These are phyloP conservation scores for Aspergillus sp. DNA, from an alignment of 2,329 filamentous ascomycete species.

Conservation along the genomic window DNA sequence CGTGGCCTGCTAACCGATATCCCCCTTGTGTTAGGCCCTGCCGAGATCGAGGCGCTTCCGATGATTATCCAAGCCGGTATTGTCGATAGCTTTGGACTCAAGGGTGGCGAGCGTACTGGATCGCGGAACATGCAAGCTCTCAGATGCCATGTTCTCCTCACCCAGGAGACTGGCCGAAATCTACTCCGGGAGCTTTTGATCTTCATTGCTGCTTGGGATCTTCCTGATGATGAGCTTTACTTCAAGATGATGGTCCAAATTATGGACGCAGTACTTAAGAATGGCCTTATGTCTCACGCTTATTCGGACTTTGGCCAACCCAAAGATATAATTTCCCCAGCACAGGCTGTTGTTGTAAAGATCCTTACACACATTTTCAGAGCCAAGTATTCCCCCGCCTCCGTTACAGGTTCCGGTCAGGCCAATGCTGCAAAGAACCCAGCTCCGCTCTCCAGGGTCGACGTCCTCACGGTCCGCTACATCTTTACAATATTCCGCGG, in stretches of 20 bases:
- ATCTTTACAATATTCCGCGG: slow-evolving; percentile 90
- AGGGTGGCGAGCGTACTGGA: slow-evolving; percentile 61
- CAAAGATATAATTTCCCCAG: slow-evolving; percentile 94
- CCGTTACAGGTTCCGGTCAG: slow-evolving; percentile 48
- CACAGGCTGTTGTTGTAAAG: slow-evolving; percentile 88
- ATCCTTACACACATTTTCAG: slow-evolving; percentile 88
- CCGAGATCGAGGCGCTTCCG: slow-evolving; percentile 91
- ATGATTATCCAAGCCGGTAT: slow-evolving; percentile 98
- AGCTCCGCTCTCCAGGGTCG: slow-evolving; percentile 55
- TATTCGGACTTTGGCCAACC: slow-evolving; percentile 89
- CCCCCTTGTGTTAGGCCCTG: slow-evolving; percentile 88
- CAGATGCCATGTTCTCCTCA: slow-evolving; percentile 83
- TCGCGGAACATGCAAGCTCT: slow-evolving; percentile 82
- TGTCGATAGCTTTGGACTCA: slow-evolving; percentile 72
- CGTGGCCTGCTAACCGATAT: slow-evolving; percentile 89
- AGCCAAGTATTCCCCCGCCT: slow-evolving; percentile 53
- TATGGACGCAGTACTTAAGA: slow-evolving; percentile 87
- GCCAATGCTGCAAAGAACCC: slow-evolving; percentile 59
- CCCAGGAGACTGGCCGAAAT: slow-evolving; percentile 86
- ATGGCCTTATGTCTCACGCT: slow-evolving; percentile 84
- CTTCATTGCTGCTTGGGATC: slow-evolving; percentile 96
- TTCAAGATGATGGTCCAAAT: slow-evolving; percentile 97
- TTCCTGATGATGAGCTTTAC: slow-evolving; percentile 88
- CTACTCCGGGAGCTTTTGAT: slow-evolving; percentile 87
- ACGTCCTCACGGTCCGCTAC: slow-evolving; percentile 74